phyloP scores from a whole-genome alignment of 768 basidiomycete genomes.

The Tubosaeta sp. region DNA sequence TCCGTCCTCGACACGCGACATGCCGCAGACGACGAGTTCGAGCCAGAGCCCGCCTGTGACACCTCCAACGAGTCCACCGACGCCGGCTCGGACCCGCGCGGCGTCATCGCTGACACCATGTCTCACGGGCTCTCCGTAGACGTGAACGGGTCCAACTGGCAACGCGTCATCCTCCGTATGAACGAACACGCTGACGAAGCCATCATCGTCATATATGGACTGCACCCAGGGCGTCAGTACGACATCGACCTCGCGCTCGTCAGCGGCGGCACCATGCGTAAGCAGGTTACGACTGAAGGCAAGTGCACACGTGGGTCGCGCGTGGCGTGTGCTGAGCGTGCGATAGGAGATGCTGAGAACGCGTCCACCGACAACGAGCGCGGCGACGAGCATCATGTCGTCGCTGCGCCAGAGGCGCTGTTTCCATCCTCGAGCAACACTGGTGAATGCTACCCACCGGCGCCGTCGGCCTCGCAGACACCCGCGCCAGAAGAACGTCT shows the following conservation, averaged over 20 bases:
- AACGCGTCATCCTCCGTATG: conserved; percentile 71
- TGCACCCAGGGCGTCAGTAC: conserved; percentile 86
- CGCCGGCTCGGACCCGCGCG: conserved; percentile 30
- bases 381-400: conserved; percentile 13
- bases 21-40: conserved; percentile 12
- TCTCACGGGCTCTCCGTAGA: conserved; percentile 74
- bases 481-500: conserved; percentile 64
- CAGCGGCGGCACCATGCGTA: conserved; percentile 55
- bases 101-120: conserved; percentile 61
- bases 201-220: conserved; percentile 84
- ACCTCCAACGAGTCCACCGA: conserved; percentile 37
- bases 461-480: conserved; percentile 24
- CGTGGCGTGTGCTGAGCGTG: conserved; percentile 6
- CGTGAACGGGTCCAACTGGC: conserved; percentile 77
- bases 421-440: conserved; percentile 28
- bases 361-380: conserved; percentile 20
- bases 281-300: conserved; percentile 69
- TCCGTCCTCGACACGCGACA: conserved; percentile 40
- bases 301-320: conserved; percentile 19
- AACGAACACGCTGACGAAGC: conserved; percentile 83
- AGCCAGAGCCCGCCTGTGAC: conserved; percentile 29
- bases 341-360: conserved; percentile 18
- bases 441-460: conserved; percentile 14
- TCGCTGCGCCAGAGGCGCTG: conserved; percentile 9
- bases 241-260: conserved; percentile 82